Base-by-base conservation (phyloP, 2,329 filamentous ascomycete genomes). In the Hymenoscyphus linearis region DNA sequence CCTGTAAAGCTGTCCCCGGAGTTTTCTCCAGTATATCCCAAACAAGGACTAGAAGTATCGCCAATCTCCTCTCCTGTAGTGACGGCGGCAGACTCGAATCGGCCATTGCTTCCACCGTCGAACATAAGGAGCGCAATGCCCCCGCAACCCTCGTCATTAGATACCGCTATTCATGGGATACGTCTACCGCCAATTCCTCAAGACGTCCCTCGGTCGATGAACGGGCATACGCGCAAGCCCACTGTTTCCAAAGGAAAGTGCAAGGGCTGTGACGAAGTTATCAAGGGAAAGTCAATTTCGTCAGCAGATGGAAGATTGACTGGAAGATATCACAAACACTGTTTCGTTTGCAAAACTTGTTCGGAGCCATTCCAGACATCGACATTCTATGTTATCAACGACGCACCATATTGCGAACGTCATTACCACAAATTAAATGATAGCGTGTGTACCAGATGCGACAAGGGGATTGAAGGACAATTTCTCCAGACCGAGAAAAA, bases 351-450 rank as follows among this genome's bases (percentile, higher is more conserved):
- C 80, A 84, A 85, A 4, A 92, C 89, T 1, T 99, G 95, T 77
- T 79, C 80, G 12, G 82, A 86, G 59, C 88, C 92, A 0, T 99
- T 98, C 72, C 80, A 86, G 22, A 96, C 92, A 0, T 84, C 91
- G 1, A 92, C 95, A 62, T 98, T 98, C 70, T 99, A 99, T 73
- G 93, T 99, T 12, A 84, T 92, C 62, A 78, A 89, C 66, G 91
- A 99, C 75, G 82, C 85, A 62, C 95, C 95, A 0, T 97, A 93
- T 76, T 98, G 95, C 75, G 88, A 91, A 67, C 86, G 87, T 56
- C 92, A 98, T 75, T 99, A 98, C 73, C 95, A 99, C 76, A 84
- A 89, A 73, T 82, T 95, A 36, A 98, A 98, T 69, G 88, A 89
- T 57, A 96, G 91, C 54, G 78, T 97, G 1, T 99, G 95, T 73